Conservation (phyloP, 2,329 filamentous ascomycete genomes). For the Arthrobotrys pseudoclavata region DNA sequence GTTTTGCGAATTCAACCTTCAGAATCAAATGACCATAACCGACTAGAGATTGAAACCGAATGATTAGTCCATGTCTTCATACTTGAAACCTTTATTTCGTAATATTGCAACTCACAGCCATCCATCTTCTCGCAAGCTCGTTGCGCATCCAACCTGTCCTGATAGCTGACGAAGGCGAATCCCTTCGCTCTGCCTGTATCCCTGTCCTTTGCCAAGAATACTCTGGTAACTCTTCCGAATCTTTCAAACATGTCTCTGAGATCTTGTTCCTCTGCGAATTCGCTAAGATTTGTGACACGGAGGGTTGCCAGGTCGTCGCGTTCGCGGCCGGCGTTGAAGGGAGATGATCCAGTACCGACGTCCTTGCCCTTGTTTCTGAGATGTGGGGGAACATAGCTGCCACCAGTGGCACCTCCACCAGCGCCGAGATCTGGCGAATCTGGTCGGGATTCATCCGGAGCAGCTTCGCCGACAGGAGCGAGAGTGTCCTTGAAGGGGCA, state of each 20-base stretch:
- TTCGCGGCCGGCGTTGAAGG: constrained; percentile 77
- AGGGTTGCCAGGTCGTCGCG: constrained; percentile 96
- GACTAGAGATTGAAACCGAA: constrained; percentile 64
- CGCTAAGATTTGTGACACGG: constrained; percentile 97
- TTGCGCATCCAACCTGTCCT: constrained; percentile 87
- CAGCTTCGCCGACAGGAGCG: constrained; percentile 68
- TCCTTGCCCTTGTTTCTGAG: constrained; percentile 81
- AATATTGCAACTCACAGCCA: constrained; percentile 74
- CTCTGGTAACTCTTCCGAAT: constrained; percentile 94
- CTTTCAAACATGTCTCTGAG: constrained; percentile 98
- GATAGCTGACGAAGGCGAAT: constrained; percentile 98
- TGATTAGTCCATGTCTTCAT: constrained; percentile 10
- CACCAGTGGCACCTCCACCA: constrained; percentile 67
- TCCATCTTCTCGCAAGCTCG: constrained; percentile 98
- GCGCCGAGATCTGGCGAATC: constrained; percentile 69
- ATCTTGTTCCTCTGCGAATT: constrained; percentile 96
- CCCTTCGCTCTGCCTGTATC: constrained; percentile 97
- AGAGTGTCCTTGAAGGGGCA: constrained; percentile 99
- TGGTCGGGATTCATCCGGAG: constrained; percentile 62
- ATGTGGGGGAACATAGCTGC: constrained; percentile 91
- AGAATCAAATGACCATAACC: constrained; percentile 90
- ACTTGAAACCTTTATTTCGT: background rate
- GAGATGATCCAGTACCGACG: constrained; percentile 78
- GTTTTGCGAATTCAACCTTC: constrained; percentile 86
- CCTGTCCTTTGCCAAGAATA: constrained; percentile 97